Conservation (phyloP, 1,139 yeast species). For the Arxiozyma bovina region DNA sequence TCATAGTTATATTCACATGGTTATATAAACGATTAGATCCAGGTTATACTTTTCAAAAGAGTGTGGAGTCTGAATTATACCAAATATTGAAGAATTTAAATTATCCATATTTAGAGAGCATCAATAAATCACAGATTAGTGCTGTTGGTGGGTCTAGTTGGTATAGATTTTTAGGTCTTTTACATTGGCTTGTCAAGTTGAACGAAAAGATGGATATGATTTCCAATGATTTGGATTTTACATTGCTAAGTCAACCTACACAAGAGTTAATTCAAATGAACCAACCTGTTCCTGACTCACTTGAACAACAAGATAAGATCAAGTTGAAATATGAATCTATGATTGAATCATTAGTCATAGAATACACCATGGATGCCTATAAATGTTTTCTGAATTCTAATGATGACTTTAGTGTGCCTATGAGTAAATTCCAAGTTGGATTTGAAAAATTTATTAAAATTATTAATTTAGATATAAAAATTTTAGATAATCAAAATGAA, state of each 20-base stretch:
- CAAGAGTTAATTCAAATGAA: conserved; percentile 31
- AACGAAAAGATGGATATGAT: conserved; percentile 41
- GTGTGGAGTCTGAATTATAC: conserved; percentile 71
- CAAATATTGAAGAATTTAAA: conserved; percentile 53
- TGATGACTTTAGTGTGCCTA: conserved; percentile 50
- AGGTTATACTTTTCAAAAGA: conserved; percentile 56
- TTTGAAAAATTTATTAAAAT: conserved; percentile 41
- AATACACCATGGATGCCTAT: conserved; percentile 61
- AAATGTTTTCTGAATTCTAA: conserved; percentile 54
- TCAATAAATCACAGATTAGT: conserved; percentile 74
- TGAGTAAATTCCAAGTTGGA: conserved; percentile 48
- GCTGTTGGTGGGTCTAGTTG: conserved; percentile 91
- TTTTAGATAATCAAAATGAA: conserved; percentile 36
- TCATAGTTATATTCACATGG: conserved; percentile 70
- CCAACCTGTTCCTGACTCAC: conserved; percentile 36
- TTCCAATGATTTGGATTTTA: conserved; percentile 18
- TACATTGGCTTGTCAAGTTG: conserved; percentile 67
- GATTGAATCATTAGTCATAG: conserved; percentile 54
- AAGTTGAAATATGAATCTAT: conserved; percentile 32
- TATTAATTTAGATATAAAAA: conserved; percentile 38
- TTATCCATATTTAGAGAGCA: conserved; percentile 75
- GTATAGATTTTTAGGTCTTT: conserved; percentile 75
- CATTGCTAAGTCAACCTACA: conserved; percentile 23
- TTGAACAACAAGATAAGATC: conserved; percentile 33
- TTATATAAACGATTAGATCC: conserved; percentile 73